Base-by-base conservation (phyloP, 345 rosid genomes). In the Murraya paniculata region DNA sequence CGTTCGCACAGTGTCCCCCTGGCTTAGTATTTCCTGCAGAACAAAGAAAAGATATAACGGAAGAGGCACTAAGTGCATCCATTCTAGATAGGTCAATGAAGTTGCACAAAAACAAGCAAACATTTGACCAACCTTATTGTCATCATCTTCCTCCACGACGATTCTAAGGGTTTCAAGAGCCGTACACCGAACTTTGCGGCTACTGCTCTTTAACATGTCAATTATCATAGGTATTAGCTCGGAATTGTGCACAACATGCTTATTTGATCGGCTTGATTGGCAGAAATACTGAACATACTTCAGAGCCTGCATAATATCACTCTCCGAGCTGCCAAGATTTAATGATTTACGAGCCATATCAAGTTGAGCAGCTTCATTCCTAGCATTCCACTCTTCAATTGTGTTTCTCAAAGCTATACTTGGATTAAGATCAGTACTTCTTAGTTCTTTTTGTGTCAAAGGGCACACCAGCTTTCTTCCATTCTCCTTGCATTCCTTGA, bases 341-440 rank as follows among this genome's bases (percentile, higher is more conserved):
- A 96, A 80, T 5, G 97, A 90, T 81, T 89, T 89, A 25, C 90
- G 87, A 36, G 97, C 97, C 82, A 88, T 83, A 77, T 96, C 98
- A 28, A 96, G 95, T 80, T 94, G 95, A 68, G 88, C 92, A 82
- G 86, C 85, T 78, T 93, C 98, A 76, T 93, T 94, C 85, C 99
- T 89, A 38, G 94, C 92, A 80, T 90, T 94, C 99, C 99, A 96
- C 84, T 96, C 98, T 82, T 96, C 93, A 35, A 96, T 96, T 7
- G 97, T 89, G 82, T 88, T 86, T 64, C 97, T 89, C 85, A 96
- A 77, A 53, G 98, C 98, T 16, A 96, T 83, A 72, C 95, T 93
- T 19, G 97, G 95, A 66, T 89, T 96, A 59, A 96, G 72, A 48
- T 96, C 95, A 0, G 88, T 75, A 36, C 87, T 79, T 81, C 82